Evolutionary conservation across 164 flowering plant genomes (phyloP).

Genomic region (Piper betle): DNA sequence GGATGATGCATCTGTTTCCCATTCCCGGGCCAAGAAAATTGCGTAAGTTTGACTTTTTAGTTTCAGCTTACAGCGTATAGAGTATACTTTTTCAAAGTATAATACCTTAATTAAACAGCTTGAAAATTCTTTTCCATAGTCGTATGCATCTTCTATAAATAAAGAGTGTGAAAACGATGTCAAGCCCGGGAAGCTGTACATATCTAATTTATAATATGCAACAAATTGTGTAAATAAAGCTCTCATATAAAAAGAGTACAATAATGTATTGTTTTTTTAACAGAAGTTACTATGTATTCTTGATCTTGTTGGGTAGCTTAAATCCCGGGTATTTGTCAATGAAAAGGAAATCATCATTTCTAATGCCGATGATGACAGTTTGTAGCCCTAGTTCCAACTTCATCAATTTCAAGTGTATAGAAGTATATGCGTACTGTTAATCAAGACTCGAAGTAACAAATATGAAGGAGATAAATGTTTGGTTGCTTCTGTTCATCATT

Average conservation of each 20-base stretch:
- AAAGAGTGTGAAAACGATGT: neutral
- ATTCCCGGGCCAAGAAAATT: conserved; percentile 67
- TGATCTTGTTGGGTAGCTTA: neutral
- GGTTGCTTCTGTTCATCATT: neutral
- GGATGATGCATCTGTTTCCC: conserved; percentile 46
- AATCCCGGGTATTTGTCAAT: neutral
- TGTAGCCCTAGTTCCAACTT: no score
- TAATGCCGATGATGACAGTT: no score
- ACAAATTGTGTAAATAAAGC: neutral
- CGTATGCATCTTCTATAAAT: neutral
- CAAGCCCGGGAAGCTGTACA: neutral
- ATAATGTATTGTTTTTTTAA: neutral
- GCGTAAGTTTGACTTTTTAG: neutral
- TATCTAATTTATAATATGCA: neutral
- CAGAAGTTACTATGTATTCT: no score
- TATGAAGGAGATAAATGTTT: no score
- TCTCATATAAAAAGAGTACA: neutral
- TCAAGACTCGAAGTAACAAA: no score
- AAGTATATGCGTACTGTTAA: no score
- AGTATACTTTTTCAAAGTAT: no score
- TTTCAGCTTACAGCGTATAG: no score
- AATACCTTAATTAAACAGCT: no score
- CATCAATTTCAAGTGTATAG: no score
- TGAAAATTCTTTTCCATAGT: no score
- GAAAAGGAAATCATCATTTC: neutral